Evolutionary conservation across 306 rosid genomes (phyloP).

Genomic region (Begonia loranthoides): DNA sequence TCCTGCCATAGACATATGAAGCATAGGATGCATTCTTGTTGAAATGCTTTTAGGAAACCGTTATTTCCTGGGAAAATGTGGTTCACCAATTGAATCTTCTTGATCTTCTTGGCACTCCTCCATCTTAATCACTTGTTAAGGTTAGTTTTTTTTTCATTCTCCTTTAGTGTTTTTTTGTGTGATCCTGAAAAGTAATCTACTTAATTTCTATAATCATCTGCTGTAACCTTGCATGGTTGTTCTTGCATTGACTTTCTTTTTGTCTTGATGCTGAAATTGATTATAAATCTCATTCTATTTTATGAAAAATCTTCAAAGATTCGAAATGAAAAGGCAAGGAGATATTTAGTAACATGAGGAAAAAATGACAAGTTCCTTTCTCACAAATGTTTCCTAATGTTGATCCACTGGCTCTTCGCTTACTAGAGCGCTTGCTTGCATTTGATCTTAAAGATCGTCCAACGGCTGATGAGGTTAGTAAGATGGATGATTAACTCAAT

Average conservation of each 20-base stretch:
- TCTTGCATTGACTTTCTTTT: not conserved
- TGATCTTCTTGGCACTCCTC: slow-evolving; percentile 89
- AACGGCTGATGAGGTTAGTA: slow-evolving; percentile 69
- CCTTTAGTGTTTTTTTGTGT: not conserved
- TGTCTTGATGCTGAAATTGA: not conserved
- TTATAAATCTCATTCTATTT: not conserved
- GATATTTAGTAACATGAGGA: slow-evolving; percentile 82
- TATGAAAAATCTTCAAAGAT: slow-evolving; percentile 40
- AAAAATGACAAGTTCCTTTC: slow-evolving; percentile 65
- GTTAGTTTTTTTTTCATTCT: slow-evolving; percentile 31
- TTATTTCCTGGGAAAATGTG: slow-evolving; percentile 93
- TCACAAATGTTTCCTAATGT: slow-evolving; percentile 65
- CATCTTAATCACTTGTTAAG: slow-evolving; percentile 71
- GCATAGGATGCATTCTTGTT: slow-evolving; percentile 98
- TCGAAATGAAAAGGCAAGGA: slow-evolving; percentile 93
- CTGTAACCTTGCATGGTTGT: too few relatives aligned
- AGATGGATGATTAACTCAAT: not conserved
- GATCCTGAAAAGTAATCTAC: not conserved
- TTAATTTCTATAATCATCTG: too few relatives aligned
- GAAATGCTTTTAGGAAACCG: slow-evolving; percentile 79
- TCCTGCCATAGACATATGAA: slow-evolving; percentile 94
- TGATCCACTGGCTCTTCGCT: slow-evolving; percentile 70
- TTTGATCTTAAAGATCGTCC: slow-evolving; percentile 96
- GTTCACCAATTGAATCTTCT: slow-evolving; percentile 98
- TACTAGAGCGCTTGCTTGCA: slow-evolving; percentile 72